Evolutionary conservation across 306 rosid genomes (phyloP), one percentile per base, ranked within the genome.

Genomic region (Dalbergia cochinchinensis): DNA sequence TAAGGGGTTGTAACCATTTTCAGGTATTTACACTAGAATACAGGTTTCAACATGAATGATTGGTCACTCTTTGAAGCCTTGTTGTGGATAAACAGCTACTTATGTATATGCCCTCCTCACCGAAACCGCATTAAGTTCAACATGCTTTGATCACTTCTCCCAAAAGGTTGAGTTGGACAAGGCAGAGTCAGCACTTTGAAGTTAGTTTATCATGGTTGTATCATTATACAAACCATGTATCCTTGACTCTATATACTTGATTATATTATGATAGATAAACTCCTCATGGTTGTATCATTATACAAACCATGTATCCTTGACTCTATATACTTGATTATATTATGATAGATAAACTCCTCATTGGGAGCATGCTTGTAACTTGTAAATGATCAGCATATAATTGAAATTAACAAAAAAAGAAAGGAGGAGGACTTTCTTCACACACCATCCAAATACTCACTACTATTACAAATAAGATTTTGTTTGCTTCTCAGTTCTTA

Each of bases 1-100:
- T 62, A 58, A 80, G 71, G 70, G 42, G 37, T 60, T 61, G 53
- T 60, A 33, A 76, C 39, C 73, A 68, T 78, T 73, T 74, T 33
- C 41, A 74, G 65, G 68, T 60, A 54, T 68, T 71, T 47, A 20
- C n/a, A 77, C 75, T 53, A 14, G 37, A 60, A 57, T 48, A 31
- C 71, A 60, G 54, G 20, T 61, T 82, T 69, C 78, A 41, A 53
- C 4, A 16, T 18, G 51, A 61, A 48, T 35, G 18, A 44, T 22
- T 16, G 4, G 2, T 57, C 18, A 34, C 47, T 47, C 44, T 41
- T 26, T 48, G 59, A 82, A 69, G 41, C 51, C 16, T 3, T 20
- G 60, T 37, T n/a, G 14, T 31, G 13, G 22, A 48, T 22, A 78
- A 60, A 47, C n/a, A 18, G 60, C 35, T n/a, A 8, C 19, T 50